phyloP scores from a whole-genome alignment of 352 stramenopile species.

The Phytophthora cactorum region DNA sequence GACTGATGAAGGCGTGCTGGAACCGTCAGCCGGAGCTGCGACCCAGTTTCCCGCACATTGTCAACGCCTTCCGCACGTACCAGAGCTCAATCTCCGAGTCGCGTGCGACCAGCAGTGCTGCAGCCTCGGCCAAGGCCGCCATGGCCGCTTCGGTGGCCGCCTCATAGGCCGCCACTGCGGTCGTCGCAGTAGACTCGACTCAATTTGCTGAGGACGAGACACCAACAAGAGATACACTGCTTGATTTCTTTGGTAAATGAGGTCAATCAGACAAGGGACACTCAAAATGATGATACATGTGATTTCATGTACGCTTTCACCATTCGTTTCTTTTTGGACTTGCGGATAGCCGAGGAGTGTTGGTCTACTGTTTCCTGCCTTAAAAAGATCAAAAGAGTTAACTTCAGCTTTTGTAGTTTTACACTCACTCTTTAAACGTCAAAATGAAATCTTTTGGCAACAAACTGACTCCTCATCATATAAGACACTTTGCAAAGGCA shows the following conservation, averaged over 20 bases:
- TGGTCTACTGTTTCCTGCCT: neutral
- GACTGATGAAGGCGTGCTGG: constrained; percentile 80
- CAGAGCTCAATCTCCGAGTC: constrained; percentile 58
- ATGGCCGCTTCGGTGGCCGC: constrained; percentile 52
- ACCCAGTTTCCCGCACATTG: constrained; percentile 72
- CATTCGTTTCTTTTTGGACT: neutral
- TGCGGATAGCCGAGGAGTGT: neutral
- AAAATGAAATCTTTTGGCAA: neutral
- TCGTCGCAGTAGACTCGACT: constrained; percentile 22
- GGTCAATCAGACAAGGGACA: constrained; percentile 24
- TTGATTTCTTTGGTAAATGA: constrained; percentile 32
- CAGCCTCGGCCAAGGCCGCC: constrained; percentile 44
- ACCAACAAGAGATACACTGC: constrained; percentile 5
- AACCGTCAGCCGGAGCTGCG: constrained; percentile 73
- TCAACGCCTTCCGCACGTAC: constrained; percentile 69
- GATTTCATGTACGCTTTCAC: constrained; percentile 21
- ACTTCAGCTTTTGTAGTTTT: neutral
- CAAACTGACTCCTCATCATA: neutral
- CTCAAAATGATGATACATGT: constrained; percentile 37
- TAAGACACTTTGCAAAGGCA: too few relatives aligned
- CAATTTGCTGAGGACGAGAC: constrained; percentile 13
- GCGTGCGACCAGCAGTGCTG: constrained; percentile 43
- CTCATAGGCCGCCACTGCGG: constrained; percentile 30
- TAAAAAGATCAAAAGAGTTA: too few relatives aligned
- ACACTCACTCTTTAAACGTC: neutral